A percentile compares a stretch with the other conserved stretches of the same genome.
These are phyloP conservation scores for Beta corolliflora DNA, from an alignment of 179 eudicot species.

Conservation along the genomic window DNA sequence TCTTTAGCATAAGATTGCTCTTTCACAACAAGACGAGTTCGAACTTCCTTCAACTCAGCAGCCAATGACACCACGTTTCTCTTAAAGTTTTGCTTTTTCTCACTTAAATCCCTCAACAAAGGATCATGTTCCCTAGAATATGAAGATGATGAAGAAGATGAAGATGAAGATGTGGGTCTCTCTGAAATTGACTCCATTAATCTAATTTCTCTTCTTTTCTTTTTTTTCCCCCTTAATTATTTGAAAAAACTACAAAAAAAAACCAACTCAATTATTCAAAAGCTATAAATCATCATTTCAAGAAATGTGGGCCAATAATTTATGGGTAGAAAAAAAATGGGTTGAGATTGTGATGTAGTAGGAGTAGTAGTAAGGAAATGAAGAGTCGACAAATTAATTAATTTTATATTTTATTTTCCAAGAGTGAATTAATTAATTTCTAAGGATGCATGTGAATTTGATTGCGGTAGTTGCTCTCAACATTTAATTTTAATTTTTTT, in stretches of 20 bases:
- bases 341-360: background rate
- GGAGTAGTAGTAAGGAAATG: background rate
- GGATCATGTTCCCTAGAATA: conserved; percentile 60
- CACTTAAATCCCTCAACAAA: conserved; percentile 79
- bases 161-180: conserved; percentile 34
- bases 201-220: background rate
- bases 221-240: background rate
- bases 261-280: conserved; percentile 1
- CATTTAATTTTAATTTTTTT: too few species aligned
- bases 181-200: conserved; percentile 39
- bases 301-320: background rate
- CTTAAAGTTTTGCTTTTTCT: conserved; percentile 80
- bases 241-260: background rate
- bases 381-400: conserved; percentile 5
- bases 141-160: conserved; percentile 32
- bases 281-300: background rate
- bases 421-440: background rate
- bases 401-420: too few species aligned
- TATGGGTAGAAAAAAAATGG: background rate
- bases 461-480: conserved; percentile 7
- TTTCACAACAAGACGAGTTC: conserved; percentile 61
- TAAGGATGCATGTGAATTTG: conserved; percentile 13
- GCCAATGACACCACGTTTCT: conserved; percentile 83
- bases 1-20: conserved; percentile 65
- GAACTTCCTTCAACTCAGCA: conserved; percentile 81